phyloP scores from a whole-genome alignment of 768 basidiomycete species.

The Russula griseocarnosa region DNA sequence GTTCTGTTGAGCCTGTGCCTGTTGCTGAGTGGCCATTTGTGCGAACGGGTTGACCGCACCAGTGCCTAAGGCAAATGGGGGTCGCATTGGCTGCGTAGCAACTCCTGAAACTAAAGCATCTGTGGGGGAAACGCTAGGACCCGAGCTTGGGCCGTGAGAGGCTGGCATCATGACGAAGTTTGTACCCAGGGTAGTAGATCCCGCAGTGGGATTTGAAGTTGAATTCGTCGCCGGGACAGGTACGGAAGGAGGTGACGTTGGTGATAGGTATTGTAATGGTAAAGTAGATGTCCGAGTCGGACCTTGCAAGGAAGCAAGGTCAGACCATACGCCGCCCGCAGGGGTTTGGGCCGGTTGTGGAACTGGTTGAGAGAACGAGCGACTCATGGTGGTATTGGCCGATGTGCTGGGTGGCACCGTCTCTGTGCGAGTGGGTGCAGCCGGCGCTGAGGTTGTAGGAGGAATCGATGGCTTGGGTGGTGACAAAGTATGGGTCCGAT shows the following conservation, averaged over 20 bases:
- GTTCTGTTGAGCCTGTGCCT: constrained; percentile 28
- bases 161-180: constrained; percentile 11
- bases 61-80: neutral
- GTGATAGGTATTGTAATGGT: constrained; percentile 30
- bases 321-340: constrained; percentile 29
- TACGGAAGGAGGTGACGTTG: constrained; percentile 25
- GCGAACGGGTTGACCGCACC: constrained; percentile 23
- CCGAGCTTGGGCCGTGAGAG: constrained; percentile 24
- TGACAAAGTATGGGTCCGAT: constrained; percentile 29
- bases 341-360: constrained; percentile 24
- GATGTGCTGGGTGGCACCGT: neutral
- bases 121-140: constrained; percentile 11
- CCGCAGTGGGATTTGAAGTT: constrained; percentile 15
- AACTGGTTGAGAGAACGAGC: constrained; percentile 39
- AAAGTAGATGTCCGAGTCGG: constrained; percentile 29
- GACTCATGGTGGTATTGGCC: constrained; percentile 25
- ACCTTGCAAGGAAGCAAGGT: constrained; percentile 31
- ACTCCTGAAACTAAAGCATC: constrained; percentile 22
- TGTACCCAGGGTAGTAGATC: constrained; percentile 27
- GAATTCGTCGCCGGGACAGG: constrained; percentile 18
- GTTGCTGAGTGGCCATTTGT: constrained; percentile 26
- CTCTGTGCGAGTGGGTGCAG: constrained; percentile 2
- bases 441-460: constrained; percentile 13
- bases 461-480: constrained; percentile 23
- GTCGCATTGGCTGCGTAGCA: constrained; percentile 9